Percentiles rank a stretch among this genome's conserved stretches.
Evolutionary conservation across 2,329 filamentous ascomycete species (phyloP).

Genomic region (Xylariales sp.): DNA sequence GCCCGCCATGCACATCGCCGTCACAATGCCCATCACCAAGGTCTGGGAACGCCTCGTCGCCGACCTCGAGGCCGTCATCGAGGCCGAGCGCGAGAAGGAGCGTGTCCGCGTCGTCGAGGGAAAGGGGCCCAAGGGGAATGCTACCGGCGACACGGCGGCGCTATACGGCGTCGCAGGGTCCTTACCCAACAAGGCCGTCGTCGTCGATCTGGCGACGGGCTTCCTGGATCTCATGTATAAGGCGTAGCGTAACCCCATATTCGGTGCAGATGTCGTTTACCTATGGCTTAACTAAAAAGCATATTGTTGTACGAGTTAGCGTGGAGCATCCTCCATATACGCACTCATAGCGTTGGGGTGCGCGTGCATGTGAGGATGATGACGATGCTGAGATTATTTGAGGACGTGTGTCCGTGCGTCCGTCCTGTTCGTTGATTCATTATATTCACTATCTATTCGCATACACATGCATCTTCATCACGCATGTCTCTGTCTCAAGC

Average conservation of each 20-base stretch:
- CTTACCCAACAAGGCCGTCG: conserved; percentile 93
- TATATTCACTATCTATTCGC: background rate
- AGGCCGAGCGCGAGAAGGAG: conserved; percentile 84
- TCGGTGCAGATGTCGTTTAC: background rate
- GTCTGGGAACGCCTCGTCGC: conserved; percentile 82
- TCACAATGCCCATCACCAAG: conserved; percentile 86
- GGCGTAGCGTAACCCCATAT: conserved; percentile 65
- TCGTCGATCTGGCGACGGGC: conserved; percentile 87
- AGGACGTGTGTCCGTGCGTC: background rate
- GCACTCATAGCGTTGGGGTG: conserved; percentile 15
- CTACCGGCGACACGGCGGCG: conserved; percentile 82
- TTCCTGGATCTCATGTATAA: conserved; percentile 96
- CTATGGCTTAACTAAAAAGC: background rate
- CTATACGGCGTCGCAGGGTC: conserved; percentile 96
- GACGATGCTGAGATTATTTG: background rate
- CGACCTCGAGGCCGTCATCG: conserved; percentile 75
- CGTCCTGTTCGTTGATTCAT: conserved; percentile 3
- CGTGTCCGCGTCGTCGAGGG: conserved; percentile 76
- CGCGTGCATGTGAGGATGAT: conserved; percentile 1
- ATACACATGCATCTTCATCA: too few relatives aligned
- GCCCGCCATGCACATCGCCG: conserved; percentile 91
- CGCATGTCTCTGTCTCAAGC: too few relatives aligned
- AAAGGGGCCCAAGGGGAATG: conserved; percentile 72
- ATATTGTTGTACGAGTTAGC: conserved; percentile 3
- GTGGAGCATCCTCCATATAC: background rate